Conservation (phyloP, 2,329 filamentous ascomycete genomes). For the Boeremia lycopersici region DNA sequence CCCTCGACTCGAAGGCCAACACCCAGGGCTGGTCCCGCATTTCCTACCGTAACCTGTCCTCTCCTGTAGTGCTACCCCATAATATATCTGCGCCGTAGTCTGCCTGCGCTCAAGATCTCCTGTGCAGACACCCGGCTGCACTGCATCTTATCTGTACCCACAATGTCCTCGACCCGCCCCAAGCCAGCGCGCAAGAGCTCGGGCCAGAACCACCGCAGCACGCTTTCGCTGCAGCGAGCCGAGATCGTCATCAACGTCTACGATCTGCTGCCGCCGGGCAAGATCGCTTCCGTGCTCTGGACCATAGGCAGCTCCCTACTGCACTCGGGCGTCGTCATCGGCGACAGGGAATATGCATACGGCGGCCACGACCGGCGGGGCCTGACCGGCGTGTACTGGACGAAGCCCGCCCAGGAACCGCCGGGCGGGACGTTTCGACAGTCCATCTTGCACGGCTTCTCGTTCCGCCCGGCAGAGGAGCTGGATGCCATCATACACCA, state of each 20-base stretch:
- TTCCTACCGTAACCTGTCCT: conserved; percentile 12
- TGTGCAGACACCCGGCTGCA: not conserved
- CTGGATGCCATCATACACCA: conserved; percentile 72
- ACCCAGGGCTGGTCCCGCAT: conserved; percentile 27
- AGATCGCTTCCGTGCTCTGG: conserved; percentile 78
- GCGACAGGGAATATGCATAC: conserved; percentile 81
- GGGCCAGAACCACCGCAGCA: conserved; percentile 63
- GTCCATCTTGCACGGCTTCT: conserved; percentile 80
- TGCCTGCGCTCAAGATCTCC: conserved; percentile 20
- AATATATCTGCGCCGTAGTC: conserved; percentile 8
- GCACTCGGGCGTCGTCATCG: conserved; percentile 83
- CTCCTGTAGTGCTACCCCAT: conserved; percentile 8
- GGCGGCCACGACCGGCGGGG: conserved; percentile 76
- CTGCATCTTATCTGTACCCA: not conserved
- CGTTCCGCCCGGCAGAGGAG: conserved; percentile 70
- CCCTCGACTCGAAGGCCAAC: conserved; percentile 15
- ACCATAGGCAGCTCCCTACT: conserved; percentile 76
- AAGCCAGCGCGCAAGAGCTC: conserved; percentile 51
- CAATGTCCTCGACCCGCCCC: conserved; percentile 40
- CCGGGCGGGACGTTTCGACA: conserved; percentile 78
- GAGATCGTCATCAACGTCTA: conserved; percentile 80
- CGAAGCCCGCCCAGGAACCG: conserved; percentile 71
- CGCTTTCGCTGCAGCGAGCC: conserved; percentile 72
- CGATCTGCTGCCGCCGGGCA: conserved; percentile 76
- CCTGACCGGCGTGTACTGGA: conserved; percentile 83